Base-by-base conservation (phyloP, 441 rosid species). In the Jatropha podagrica region DNA sequence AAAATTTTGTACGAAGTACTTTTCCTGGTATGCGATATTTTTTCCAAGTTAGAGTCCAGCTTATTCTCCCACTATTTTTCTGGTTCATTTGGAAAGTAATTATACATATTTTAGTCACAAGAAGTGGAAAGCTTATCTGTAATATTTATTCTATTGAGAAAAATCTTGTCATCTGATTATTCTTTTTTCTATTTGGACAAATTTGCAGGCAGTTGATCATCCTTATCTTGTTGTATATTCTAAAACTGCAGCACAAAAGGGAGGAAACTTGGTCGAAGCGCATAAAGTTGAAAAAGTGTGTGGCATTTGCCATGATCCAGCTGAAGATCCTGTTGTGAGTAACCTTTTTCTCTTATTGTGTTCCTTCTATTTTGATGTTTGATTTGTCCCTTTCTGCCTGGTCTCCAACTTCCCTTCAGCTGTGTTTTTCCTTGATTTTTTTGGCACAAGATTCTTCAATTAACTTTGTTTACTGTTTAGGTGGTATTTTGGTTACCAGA, bases 181-280 rank as follows among this genome's bases (percentile, higher is more conserved):
- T 78, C 51, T 59, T 46, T 23, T 20, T 66, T 76, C 42, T 41
- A 37, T 64, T 71, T 67, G 63, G 76, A 74, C 77, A 49, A 83
- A 80, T 79, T 75, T 81, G 48, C 88, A 96, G 98, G 98, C 98
- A 76, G 97, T 96, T 83, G 96, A 92, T 87, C 99, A 96, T 84
- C 99, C 98, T 56, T 96, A 94, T 84, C 98, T 96, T 71, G 99
- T 96, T 63, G 95, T 84, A 74, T 88, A 90, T 83, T 96, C 99
- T 17, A 82, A 49, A 81, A 66, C 90, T 81, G 86, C 90, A 55
- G 83, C 83, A 37, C 77, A 65, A 60, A 90, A 84, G 51, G 82
- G 76, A 76, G 93, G 75, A 72, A 78, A 52, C 71, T 40, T 60
- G 63, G 73, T 26, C 65, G 81, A 84, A 74, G 48, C 71, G 73